Evolutionary conservation across 441 rosid genomes (phyloP), one percentile per base, ranked within the genome.

Genomic region (Eutrema salsugineum): DNA sequence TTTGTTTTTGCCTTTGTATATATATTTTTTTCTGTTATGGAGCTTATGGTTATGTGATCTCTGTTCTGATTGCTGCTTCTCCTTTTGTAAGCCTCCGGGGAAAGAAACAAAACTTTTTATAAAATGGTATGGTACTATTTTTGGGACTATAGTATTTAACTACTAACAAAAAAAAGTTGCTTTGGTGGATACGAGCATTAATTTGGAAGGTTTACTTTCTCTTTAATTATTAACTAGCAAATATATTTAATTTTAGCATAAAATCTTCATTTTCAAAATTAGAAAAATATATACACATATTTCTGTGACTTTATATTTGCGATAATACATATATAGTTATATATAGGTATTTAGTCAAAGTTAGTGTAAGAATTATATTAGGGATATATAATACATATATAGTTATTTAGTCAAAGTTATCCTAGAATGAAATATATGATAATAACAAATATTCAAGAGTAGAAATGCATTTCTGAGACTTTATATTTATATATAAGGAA

Each of bases 71-170:
- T 35, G 12, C 46, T 44, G 59, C 17, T 43, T 39, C 48, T 59
- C 63, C 67, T 49, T 73, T 59, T 73, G 8, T 73, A 73, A 35
- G 60, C 71, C 63, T 53, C 11, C 2, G 1, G 32, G 11, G 42
- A 10, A 14, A 15, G 36, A 24, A 50, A 6, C 28, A 20, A 20
- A 8, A 48, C 6, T 1, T 2, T 0, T n/a, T n/a, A n/a, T n/a
- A n/a, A n/a, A n/a, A 33, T 15, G 11, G 10, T 27, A 11, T 38
- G 33, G 22, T 39, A 50, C 44, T 60, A 27, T 44, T 49, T 55
- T 49, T 70, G 7, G 1, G 24, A 61, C 50, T 40, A 27, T 16
- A 49, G 19, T 14, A 47, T 49, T 11, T 47, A 35, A 44, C 33
- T 42, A 20, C 10, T 48, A 38, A 20, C 5, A n/a, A 22, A 2